These are phyloP conservation scores for Podospora anserina DNA, from an alignment of 495 filamentous ascomycete species.

Conservation along the genomic window DNA sequence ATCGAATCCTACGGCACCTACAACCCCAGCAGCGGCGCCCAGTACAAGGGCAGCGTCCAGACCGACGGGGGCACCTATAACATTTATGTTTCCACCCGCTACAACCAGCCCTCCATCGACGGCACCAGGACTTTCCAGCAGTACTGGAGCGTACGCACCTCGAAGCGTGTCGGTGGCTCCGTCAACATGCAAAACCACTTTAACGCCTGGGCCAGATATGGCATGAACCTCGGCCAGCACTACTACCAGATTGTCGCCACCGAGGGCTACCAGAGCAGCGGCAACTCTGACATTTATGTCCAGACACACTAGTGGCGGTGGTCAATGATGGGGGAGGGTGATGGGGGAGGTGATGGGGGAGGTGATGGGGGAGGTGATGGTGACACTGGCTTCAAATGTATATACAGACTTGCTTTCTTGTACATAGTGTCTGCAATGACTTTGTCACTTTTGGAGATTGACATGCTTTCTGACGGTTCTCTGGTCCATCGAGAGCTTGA, in stretches of 20 bases:
- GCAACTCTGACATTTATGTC: conserved; percentile 25
- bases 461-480: too few relatives aligned
- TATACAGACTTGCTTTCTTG: too few relatives aligned
- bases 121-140: conserved; percentile 55
- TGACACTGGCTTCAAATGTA: too few relatives aligned
- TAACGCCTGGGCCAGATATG: conserved; percentile 53
- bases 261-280: conserved; percentile 52
- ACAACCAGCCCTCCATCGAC: conserved; percentile 55
- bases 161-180: conserved; percentile 47
- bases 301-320: conserved; percentile 2
- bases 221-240: conserved; percentile 51
- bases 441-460: too few relatives aligned
- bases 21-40: conserved; percentile 47
- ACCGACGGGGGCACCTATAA: conserved; percentile 62
- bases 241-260: conserved; percentile 61
- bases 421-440: too few relatives aligned
- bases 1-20: conserved; percentile 53
- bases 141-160: conserved; percentile 53
- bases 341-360: too few relatives aligned
- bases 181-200: conserved; percentile 58
- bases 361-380: too few relatives aligned
- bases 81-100: conserved; percentile 56
- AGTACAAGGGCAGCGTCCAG: conserved; percentile 52
- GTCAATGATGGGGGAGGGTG: too few relatives aligned
- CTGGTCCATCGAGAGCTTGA: too few relatives aligned